Evolutionary conservation across 345 rosid genomes (phyloP), one percentile per base, ranked within the genome.

Genomic region (Mallotus nudiflorus): DNA sequence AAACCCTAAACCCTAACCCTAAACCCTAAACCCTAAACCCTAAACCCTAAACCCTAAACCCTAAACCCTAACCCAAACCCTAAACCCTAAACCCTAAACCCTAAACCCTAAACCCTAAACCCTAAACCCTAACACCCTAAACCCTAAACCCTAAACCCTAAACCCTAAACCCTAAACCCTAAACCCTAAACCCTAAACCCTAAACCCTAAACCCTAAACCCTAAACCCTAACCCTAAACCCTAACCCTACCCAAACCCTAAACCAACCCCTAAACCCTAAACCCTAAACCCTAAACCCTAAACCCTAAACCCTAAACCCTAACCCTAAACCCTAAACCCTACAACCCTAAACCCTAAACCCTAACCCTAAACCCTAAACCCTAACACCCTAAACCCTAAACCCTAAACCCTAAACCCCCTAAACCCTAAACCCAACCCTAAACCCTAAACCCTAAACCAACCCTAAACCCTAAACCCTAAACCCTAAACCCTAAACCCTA

Each of bases 321-420:
- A 66, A 66, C 69, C 69, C 69, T 66, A 66, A 66, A 66, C 69
- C 69, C 69, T 66, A 66, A 66, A 66, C 69, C 69, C 69, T 44
- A 44, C 49, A n/a, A n/a, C n/a, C n/a, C n/a, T n/a, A n/a, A n/a
- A n/a, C n/a, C n/a, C n/a, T n/a, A n/a, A n/a, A n/a, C n/a, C n/a
- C n/a, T n/a, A n/a, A n/a, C n/a, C n/a, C n/a, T n/a, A n/a, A n/a
- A n/a, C n/a, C n/a, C n/a, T n/a, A n/a, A n/a, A n/a, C n/a, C n/a
- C n/a, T n/a, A n/a, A n/a, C n/a, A n/a, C n/a, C n/a, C n/a, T n/a
- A 66, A 66, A 66, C 69, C 69, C 69, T 59, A 59, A 68, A 75
- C 72, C 73, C 73, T 44, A 68, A 75, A 60, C 68, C 73, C 69
- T 74, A 75, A 70, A n/a, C n/a, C n/a, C n/a, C n/a, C n/a, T n/a